Evolutionary conservation across 2,329 filamentous ascomycete genomes (phyloP), one percentile per base, ranked within the genome.

Genomic region (Fonsecaea pugnacius): DNA sequence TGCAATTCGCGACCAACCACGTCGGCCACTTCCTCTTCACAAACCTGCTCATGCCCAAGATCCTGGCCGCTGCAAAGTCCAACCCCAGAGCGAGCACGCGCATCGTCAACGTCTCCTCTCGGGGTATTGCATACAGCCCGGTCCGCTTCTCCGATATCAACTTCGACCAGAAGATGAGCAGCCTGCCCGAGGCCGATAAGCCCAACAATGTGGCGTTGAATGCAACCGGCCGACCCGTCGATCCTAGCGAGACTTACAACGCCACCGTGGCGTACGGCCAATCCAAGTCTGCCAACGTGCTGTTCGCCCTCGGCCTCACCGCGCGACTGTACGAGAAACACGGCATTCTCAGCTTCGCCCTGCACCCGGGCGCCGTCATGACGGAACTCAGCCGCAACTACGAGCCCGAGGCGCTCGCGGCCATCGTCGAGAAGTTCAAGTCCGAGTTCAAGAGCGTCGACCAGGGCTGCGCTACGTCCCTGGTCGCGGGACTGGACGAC

Each of bases 231-330:
- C 33, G 33, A 18, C 43, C 35, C 5, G 57, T 50, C 18, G 56
- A 67, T 30, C 30, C 46, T 6, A 40, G 50, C 14, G 24, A 54
- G 7, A 62, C 61, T 40, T 80, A 79, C 69, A 70, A 64, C 36
- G 71, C 69, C 24, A 79, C 77, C 70, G 69, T 69, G 9, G 75
- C 75, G 1, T 83, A 83, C 69, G 80, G 76, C 3, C 78, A 82
- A 59, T 72, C 73, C 51, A 83, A 84, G 73, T 79, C 77, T 2
- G 80, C 80, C n/a, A 80, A 80, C 59, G 76, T 83, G 51, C 70
- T 83, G 38, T 79, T 79, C 67, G 73, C 78, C 1, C 66, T 79
- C 2, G 76, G 73, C 0, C 72, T 82, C 18, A 78, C 76, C 32
- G 14, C 58, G 24, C 36, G 33, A 16, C 52, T 68, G 5, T 66